Evolutionary conservation across 1,284 basidiomycete species (phyloP).

Genomic region (Sphagnurus paluster): DNA sequence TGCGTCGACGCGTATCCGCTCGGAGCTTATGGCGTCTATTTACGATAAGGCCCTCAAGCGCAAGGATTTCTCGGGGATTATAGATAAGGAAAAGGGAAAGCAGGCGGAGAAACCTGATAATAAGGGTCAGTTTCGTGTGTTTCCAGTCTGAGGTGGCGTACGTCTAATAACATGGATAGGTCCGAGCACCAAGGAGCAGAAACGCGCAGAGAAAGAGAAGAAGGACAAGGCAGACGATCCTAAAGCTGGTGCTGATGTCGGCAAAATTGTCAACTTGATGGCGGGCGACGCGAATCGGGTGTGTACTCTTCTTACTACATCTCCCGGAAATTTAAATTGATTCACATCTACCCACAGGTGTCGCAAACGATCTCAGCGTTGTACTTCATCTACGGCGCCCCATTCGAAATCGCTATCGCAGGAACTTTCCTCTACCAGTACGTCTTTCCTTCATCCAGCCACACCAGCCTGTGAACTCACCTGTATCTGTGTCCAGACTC

Average conservation of each 20-base stretch:
- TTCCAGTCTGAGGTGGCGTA: not conserved
- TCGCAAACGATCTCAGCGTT: slow-evolving; percentile 48
- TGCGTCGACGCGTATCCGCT: slow-evolving; percentile 67
- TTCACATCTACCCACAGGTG: slow-evolving; percentile 31
- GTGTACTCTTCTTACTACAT: slow-evolving; percentile 7
- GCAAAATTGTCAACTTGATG: slow-evolving; percentile 82
- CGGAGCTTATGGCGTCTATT: slow-evolving; percentile 78
- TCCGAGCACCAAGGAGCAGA: slow-evolving; percentile 40
- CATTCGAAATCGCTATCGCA: slow-evolving; percentile 81
- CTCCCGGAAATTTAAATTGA: not conserved
- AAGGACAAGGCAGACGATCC: slow-evolving; percentile 52
- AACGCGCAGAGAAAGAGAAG: slow-evolving; percentile 36
- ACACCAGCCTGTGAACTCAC: not conserved
- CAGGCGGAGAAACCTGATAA: slow-evolving; percentile 37
- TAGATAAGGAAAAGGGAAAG: slow-evolving; percentile 49
- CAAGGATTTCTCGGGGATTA: slow-evolving; percentile 80
- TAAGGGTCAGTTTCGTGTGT: slow-evolving; percentile 16
- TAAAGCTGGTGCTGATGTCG: slow-evolving; percentile 69
- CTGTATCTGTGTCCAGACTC: slow-evolving; percentile 63
- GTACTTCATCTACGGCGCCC: slow-evolving; percentile 73
- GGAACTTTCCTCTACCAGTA: slow-evolving; percentile 78
- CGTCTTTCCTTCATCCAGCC: slow-evolving; percentile 5
- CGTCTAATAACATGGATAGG: not conserved
- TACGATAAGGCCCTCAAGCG: slow-evolving; percentile 90
- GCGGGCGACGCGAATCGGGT: slow-evolving; percentile 64